Evolutionary conservation across 108 stramenopile species (phyloP).

Genomic region (Fragilaria crotonensis): DNA sequence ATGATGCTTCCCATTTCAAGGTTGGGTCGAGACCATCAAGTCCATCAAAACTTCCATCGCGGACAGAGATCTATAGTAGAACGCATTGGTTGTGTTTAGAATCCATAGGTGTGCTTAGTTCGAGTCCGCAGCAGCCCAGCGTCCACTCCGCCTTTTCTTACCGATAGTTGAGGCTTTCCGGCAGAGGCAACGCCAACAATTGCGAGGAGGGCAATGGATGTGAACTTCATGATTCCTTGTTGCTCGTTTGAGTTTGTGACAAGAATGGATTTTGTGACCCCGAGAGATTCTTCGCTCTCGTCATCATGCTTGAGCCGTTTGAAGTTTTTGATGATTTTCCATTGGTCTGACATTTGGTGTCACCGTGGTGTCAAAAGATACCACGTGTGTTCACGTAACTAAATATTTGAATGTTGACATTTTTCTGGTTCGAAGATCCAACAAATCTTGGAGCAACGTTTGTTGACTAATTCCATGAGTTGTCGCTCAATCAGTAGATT

Average conservation of each 20-base stretch:
- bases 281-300: background rate
- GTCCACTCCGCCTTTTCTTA: slow-evolving; percentile 10
- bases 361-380: background rate
- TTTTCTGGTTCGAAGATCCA: background rate
- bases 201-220: slow-evolving; percentile 16
- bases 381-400: background rate
- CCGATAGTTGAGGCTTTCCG: slow-evolving; percentile 22
- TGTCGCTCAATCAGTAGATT: background rate
- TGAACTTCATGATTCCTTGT: slow-evolving; percentile 39
- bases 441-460: background rate
- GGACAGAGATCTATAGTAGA: slow-evolving; percentile 58
- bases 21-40: slow-evolving; percentile 77
- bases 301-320: background rate
- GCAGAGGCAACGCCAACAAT: slow-evolving; percentile 13
- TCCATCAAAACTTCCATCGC: slow-evolving; percentile 77
- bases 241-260: background rate
- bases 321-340: background rate
- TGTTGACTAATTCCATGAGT: background rate
- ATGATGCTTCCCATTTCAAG: slow-evolving; percentile 45
- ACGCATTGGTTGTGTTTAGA: background rate
- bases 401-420: background rate
- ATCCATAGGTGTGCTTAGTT: too few species aligned
- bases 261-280: background rate
- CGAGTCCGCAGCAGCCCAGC: too few species aligned
- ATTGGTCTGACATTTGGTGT: background rate